Base-by-base conservation (phyloP, 371 early-diverging fungal species). In the Rhizopus stolonifer region DNA sequence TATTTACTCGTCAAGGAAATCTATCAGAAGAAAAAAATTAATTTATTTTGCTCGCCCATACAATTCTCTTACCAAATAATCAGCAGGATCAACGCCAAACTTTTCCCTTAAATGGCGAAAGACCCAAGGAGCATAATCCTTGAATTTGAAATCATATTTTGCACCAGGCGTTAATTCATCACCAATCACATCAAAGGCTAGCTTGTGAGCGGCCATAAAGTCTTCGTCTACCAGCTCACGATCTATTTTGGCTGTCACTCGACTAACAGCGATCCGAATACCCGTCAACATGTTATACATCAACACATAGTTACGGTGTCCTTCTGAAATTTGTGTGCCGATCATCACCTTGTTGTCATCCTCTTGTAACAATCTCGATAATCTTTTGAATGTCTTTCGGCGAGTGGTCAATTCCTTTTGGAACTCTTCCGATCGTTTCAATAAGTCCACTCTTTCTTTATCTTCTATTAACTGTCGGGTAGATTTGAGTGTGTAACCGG, bases 281-380 rank as follows among this genome's bases (percentile, higher is more conserved):
- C 93, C 98, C 0, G 96, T 98, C 33, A 98, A 74, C 98, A 98
- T 96, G 61, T 98, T 91, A 77, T 96, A 97, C 98, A 96, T 97
- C 26, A 96, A 78, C 33, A 93, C 83, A 64, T 87, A 87, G 52
- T 87, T 84, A 29, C 73, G 80, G 61, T 87, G 87, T 26, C 77
- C 84, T 58, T 85, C 84, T 23, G 75, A 79, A 26, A 87, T 82
- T 23, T 81, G 81, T n/a, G 83, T 87, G 21, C 88, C 88, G 29
- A 87, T 82, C 25, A 83, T 26, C 0, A 82, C 82, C 17, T 71
- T 74, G 32, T 82, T 81, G 52, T 46, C 24, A 60, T 45, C n/a
- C 15, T 59, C 64, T 50, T 47, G 53, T 11, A 49, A 34, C 2
- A 65, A 48, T 8, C 70, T 65, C 19, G 77, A 77, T 7, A 77